Percentiles rank a stretch among this genome's conserved stretches.
These are phyloP conservation scores for Boletus rubropictus DNA, from an alignment of 768 basidiomycete genomes.

Conservation along the genomic window DNA sequence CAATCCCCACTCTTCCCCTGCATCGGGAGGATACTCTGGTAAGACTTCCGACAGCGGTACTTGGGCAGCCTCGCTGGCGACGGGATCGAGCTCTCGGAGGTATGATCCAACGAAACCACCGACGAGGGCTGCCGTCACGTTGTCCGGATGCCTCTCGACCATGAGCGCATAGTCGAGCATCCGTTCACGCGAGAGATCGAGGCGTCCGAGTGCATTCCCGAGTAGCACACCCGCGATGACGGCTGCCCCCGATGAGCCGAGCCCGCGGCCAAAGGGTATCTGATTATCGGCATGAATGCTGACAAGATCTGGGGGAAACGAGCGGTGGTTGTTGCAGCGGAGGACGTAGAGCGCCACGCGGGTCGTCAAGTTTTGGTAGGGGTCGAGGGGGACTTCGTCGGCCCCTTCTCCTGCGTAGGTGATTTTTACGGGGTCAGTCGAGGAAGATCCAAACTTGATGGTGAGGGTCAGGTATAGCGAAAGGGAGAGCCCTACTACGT, in stretches of 20 bases:
- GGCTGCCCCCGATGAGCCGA: slow-evolving; percentile 98
- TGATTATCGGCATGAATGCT: slow-evolving; percentile 79
- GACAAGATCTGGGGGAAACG: slow-evolving; percentile 68
- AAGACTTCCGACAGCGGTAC: slow-evolving; percentile 95
- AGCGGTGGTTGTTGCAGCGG: slow-evolving; percentile 72
- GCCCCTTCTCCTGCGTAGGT: slow-evolving; percentile 87
- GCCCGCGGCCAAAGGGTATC: slow-evolving; percentile 95
- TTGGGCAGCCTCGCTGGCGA: slow-evolving; percentile 75
- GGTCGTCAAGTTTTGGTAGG: slow-evolving; percentile 95
- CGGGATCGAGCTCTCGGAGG: slow-evolving; percentile 79
- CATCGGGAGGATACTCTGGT: slow-evolving; percentile 92
- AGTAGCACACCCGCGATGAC: slow-evolving; percentile 95
- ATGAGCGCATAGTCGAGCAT: slow-evolving; percentile 95
- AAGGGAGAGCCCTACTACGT: slow-evolving; percentile 97
- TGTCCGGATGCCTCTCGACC: slow-evolving; percentile 99
- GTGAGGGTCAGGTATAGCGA: slow-evolving; percentile 77
- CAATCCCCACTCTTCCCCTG: slow-evolving; percentile 85
- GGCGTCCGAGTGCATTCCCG: slow-evolving; percentile 73
- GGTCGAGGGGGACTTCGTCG: slow-evolving; percentile 83
- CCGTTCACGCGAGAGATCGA: slow-evolving; percentile 62
- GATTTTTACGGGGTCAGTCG: slow-evolving; percentile 54
- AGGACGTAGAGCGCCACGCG: slow-evolving; percentile 96
- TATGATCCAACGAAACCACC: slow-evolving; percentile 98
- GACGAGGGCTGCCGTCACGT: slow-evolving; percentile 94
- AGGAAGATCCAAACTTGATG: slow-evolving; percentile 41